Conservation (phyloP, 176 grass and related monocot genomes). For the Ananas comosus region DNA sequence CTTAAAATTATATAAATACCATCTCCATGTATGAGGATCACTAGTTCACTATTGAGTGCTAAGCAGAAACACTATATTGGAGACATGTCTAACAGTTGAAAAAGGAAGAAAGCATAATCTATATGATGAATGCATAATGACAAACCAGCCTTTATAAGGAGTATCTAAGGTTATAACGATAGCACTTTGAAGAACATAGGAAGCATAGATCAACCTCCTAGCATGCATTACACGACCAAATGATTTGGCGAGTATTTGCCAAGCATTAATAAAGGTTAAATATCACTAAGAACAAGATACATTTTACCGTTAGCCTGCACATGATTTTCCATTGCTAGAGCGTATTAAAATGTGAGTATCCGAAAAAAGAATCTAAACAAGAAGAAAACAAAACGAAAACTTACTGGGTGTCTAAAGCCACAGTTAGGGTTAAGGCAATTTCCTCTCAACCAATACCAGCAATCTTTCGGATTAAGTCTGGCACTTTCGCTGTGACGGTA, state of each 20-base stretch:
- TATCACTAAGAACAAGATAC: background rate
- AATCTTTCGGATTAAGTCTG: background rate
- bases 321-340: background rate
- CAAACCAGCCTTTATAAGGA: background rate
- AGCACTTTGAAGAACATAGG: background rate
- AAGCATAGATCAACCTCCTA: background rate
- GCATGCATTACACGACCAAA: background rate
- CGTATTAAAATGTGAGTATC: too few relatives aligned
- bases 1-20: too few relatives aligned
- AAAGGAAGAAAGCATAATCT: background rate
- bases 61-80: too few relatives aligned
- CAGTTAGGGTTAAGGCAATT: background rate
- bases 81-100: background rate
- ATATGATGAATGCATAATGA: background rate
- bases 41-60: too few relatives aligned
- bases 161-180: background rate
- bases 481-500: constrained; percentile 4
- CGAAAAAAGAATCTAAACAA: too few relatives aligned
- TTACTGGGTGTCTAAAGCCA: background rate
- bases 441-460: constrained; percentile 1
- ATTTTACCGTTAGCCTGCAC: background rate
- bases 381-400: background rate
- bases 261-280: background rate
- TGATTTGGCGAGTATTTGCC: background rate
- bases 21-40: too few relatives aligned